Evolutionary conservation across 305 asterid genomes (phyloP), one percentile per base, ranked within the genome.

Genomic region (Solanum chacoense): DNA sequence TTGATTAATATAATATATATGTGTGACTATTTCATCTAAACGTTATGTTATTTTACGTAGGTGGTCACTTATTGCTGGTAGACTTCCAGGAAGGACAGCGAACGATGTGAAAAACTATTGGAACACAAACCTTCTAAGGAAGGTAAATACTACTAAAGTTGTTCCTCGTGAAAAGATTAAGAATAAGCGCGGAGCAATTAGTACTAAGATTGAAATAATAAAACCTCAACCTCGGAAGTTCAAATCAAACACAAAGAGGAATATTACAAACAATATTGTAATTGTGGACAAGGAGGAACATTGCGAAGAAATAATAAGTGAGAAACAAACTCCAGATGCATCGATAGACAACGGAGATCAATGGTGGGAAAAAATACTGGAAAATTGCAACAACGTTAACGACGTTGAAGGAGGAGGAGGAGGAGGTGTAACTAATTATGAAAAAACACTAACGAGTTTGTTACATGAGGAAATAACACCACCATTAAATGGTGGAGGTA

Each of bases 11-110:
- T 38, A 38, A 24, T 31, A 26, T 31, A 73, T 36, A 29, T 34
- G 3, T 28, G 8, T 31, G 29, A 29, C 0, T n/a, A 37, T 75
- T 87, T 87, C 7, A 69, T 20, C 13, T 29, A 42, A 34, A 73
- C 0, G 2, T 29, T 29, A 72, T 0, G 6, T 8, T 74, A 31
- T 73, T 31, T 16, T 14, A 4, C 29, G 40, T 89, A 91, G 94
- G 86, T 92, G 94, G 94, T 89, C 93, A 4, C 89, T 92, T 73
- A 90, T 92, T 8, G 93, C 93, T 0, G 94, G 93, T 32, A 89
- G 92, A 85, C 77, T 92, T 24, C 93, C 94, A 1, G 92, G 92
- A 42, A 50, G 65, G n/a, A 50, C n/a, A 16, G n/a, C 65, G 1
- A 50, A 73, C 24, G 79, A 73, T 73, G 79, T 92, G 14, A 94